These are phyloP conservation scores for Rhizopogon sp. DNA, from an alignment of 768 basidiomycete species.

Conservation along the genomic window DNA sequence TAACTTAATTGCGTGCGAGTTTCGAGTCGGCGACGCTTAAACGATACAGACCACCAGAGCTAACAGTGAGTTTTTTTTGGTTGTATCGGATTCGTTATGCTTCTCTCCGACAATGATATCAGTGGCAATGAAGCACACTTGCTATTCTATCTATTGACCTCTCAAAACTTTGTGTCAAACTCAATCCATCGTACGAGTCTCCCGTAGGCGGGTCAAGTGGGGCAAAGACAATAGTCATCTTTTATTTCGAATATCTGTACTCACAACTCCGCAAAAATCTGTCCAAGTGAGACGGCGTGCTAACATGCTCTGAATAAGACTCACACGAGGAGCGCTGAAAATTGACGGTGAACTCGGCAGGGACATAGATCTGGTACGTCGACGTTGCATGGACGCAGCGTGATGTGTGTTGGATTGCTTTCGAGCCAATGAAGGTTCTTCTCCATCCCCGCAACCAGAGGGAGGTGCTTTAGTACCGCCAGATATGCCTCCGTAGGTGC, in stretches of 20 bases:
- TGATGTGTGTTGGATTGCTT: background rate
- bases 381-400: constrained; percentile 8
- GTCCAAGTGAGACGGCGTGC: background rate
- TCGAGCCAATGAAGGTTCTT: background rate
- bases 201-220: no score
- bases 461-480: no score
- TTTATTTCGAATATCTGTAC: background rate
- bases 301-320: background rate
- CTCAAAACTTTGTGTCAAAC: no score
- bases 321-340: constrained; percentile 2
- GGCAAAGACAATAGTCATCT: background rate
- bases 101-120: no score
- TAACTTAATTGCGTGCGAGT: no score
- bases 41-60: no score
- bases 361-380: constrained; percentile 25
- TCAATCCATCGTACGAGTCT: background rate
- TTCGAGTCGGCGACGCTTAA: no score
- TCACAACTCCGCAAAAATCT: constrained; percentile 9
- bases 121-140: no score
- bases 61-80: no score
- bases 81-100: no score
- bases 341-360: constrained; percentile 14
- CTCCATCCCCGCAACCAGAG: background rate
- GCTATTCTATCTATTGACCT: no score
- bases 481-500: background rate